phyloP scores from a whole-genome alignment of 495 filamentous ascomycete genomes.

The Penicillium macrosclerotiorum region DNA sequence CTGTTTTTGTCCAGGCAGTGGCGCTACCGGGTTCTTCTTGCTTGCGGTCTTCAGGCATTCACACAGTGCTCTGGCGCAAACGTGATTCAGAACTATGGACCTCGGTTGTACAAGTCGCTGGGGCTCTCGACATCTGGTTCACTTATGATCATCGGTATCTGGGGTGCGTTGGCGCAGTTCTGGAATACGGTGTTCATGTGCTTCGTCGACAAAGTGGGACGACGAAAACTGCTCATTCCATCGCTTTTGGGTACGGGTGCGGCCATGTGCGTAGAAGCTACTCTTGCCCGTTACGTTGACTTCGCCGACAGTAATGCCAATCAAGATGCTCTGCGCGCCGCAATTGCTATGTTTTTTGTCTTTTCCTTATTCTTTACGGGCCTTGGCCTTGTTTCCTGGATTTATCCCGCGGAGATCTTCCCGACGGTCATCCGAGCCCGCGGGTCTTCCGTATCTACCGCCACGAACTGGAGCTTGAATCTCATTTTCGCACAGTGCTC shows the following conservation, averaged over 20 bases:
- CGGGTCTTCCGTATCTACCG: slow-evolving; percentile 50
- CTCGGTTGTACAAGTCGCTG: slow-evolving; percentile 48
- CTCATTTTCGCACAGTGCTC: slow-evolving; percentile 55
- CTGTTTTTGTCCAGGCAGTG: slow-evolving; percentile 42
- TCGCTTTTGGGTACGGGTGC: slow-evolving; percentile 53
- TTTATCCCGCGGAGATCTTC: slow-evolving; percentile 58
- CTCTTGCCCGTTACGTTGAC: slow-evolving; percentile 35
- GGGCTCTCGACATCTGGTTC: slow-evolving; percentile 43
- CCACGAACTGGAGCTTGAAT: slow-evolving; percentile 54
- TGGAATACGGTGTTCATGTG: slow-evolving; percentile 51
- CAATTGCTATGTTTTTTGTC: slow-evolving; percentile 57
- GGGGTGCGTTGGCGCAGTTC: slow-evolving; percentile 46
- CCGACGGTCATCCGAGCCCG: slow-evolving; percentile 53
- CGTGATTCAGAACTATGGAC: slow-evolving; percentile 53
- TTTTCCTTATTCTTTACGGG: slow-evolving; percentile 56
- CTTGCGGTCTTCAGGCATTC: slow-evolving; percentile 52
- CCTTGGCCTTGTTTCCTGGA: slow-evolving; percentile 54
- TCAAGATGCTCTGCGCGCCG: slow-evolving; percentile 45
- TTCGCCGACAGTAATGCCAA: slow-evolving; percentile 26
- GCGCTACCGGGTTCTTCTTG: slow-evolving; percentile 49
- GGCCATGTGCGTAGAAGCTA: slow-evolving; percentile 48
- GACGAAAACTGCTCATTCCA: slow-evolving; percentile 51
- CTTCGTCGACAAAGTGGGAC: slow-evolving; percentile 51
- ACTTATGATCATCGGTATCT: slow-evolving; percentile 53
- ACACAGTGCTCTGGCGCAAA: slow-evolving; percentile 53